A percentile compares a stretch with the other conserved stretches of the same genome.
Conservation (phyloP, 441 rosid species). For the Iberis amara region DNA sequence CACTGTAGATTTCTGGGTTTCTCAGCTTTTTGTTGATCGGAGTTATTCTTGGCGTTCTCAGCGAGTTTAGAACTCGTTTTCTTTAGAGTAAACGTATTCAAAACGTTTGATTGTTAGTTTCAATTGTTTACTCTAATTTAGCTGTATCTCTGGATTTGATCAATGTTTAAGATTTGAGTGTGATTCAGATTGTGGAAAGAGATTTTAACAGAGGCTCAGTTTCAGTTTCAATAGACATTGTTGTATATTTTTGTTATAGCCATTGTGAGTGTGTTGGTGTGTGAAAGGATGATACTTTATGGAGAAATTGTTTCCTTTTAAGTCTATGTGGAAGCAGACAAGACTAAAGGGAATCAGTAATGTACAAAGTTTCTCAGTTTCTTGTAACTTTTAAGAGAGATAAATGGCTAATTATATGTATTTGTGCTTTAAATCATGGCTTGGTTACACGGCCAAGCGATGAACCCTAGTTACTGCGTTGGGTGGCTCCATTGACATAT, state of each 20-base stretch:
- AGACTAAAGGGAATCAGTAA: not conserved
- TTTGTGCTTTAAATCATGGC: constrained; percentile 7
- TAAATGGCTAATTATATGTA: constrained; percentile 1
- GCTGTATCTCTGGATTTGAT: constrained; percentile 7
- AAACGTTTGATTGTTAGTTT: constrained; percentile 1
- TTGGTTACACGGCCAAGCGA: constrained; percentile 19
- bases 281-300: constrained; percentile 21
- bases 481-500: constrained; percentile 21
- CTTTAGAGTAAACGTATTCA: not conserved
- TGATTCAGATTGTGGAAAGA: constrained; percentile 19
- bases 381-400: constrained; percentile 13
- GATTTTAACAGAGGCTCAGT: constrained; percentile 15
- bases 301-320: not conserved
- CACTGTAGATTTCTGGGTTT: constrained; percentile 3
- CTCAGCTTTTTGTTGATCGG: not conserved
- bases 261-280: constrained; percentile 8
- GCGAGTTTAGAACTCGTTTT: constrained; percentile 11
- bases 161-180: constrained; percentile 12
- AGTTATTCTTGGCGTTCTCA: constrained; percentile 6
- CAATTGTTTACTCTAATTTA: not conserved
- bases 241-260: constrained; percentile 2
- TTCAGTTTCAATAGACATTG: constrained; percentile 16
- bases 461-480: constrained; percentile 10
- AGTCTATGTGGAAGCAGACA: not conserved
- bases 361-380: constrained; percentile 9